A percentile compares a stretch with the other conserved stretches of the same genome.
Evolutionary conservation across 73 alveolate species (phyloP).

Genomic region (Paramecium primaurelia): DNA sequence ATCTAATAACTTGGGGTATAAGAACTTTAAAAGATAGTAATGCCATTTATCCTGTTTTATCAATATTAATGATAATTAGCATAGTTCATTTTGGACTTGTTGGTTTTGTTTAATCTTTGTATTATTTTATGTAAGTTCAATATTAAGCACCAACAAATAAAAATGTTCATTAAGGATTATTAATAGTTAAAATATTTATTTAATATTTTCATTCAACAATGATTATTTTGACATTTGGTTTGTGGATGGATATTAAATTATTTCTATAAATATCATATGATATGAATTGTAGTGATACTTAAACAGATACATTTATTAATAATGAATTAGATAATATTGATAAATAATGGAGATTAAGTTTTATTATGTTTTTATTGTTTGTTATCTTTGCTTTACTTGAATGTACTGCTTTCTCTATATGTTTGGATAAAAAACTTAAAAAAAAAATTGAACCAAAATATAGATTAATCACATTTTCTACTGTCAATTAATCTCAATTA

Average conservation of each 20-base stretch:
- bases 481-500: not conserved
- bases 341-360: not conserved
- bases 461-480: not conserved
- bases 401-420: slow-evolving; percentile 1
- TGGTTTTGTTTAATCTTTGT: not conserved
- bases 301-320: not conserved
- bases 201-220: slow-evolving; percentile 1
- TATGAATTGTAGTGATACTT: not conserved
- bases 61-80: not conserved
- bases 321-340: not conserved
- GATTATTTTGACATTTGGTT: not conserved
- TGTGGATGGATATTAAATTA: slow-evolving; percentile 30
- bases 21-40: not conserved
- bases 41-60: not conserved
- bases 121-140: not conserved
- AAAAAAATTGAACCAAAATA: not conserved
- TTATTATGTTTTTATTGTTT: not conserved
- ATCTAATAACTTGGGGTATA: not conserved
- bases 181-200: not conserved
- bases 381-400: not conserved
- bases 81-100: not conserved
- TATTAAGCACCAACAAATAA: not conserved
- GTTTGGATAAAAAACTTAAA: not conserved
- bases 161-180: not conserved
- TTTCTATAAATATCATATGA: not conserved